Conservation (phyloP, 2,329 filamentous ascomycete species). For the Daldinia sp. region DNA sequence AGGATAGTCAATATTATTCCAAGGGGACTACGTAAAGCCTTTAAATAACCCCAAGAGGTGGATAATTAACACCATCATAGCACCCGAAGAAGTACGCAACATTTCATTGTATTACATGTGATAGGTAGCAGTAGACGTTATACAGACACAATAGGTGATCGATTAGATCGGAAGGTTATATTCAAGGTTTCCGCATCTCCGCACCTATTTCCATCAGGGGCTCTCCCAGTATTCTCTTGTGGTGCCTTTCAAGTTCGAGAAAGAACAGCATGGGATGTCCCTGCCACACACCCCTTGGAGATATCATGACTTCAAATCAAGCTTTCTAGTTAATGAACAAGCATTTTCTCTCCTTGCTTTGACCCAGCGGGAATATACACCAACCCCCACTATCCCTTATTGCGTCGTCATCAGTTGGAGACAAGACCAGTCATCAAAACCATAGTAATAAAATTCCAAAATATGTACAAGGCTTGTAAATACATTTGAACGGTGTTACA, state of each 20-base stretch:
- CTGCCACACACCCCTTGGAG: not conserved
- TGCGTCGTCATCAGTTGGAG: not conserved
- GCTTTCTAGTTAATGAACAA: constrained; percentile 2
- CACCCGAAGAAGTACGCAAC: not conserved
- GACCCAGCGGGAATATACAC: not conserved
- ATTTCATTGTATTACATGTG: not conserved
- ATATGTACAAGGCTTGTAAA: not conserved
- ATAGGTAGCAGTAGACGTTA: not conserved
- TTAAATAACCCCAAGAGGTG: not conserved
- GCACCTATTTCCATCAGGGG: not conserved
- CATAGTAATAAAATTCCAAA: not conserved
- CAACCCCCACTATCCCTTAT: not conserved
- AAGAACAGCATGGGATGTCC: not conserved
- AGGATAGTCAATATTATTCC: not conserved
- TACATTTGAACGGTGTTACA: not conserved
- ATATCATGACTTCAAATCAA: constrained; percentile 5
- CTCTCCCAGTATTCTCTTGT: not conserved
- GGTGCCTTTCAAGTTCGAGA: too few relatives aligned
- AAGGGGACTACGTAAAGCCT: not conserved
- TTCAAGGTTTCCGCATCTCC: not conserved
- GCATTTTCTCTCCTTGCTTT: not conserved
- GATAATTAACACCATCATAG: not conserved
- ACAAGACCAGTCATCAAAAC: not conserved
- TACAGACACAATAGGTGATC: not conserved
- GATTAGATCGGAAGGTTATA: not conserved